phyloP scores from a whole-genome alignment of 1,284 basidiomycete genomes.

The Ceratobasidium sp. region DNA sequence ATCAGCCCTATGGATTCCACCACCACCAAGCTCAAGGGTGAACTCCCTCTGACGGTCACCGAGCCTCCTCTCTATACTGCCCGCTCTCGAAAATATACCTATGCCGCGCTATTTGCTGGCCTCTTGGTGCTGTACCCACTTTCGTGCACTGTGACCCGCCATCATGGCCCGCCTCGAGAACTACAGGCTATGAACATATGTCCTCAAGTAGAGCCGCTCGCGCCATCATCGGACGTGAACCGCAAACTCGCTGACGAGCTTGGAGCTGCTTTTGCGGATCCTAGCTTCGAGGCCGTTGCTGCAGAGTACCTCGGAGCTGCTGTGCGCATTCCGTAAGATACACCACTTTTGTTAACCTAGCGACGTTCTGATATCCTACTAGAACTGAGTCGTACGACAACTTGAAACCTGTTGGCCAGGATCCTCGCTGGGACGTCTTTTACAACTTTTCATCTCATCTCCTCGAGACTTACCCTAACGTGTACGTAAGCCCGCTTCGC shows the following conservation, averaged over 20 bases:
- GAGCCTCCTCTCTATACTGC: too few relatives aligned
- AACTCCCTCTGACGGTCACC: neutral
- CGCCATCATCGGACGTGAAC: slow-evolving; percentile 14
- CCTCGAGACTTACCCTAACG: slow-evolving; percentile 57
- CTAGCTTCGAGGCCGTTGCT: slow-evolving; percentile 36
- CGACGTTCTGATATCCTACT: neutral
- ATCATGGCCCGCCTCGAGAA: neutral
- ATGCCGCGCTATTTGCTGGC: slow-evolving; percentile 28
- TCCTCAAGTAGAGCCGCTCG: slow-evolving; percentile 29
- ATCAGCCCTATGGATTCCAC: neutral
- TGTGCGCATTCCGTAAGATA: slow-evolving; percentile 47
- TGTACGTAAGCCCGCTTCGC: too few relatives aligned
- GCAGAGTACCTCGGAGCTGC: slow-evolving; percentile 46
- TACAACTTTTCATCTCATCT: slow-evolving; percentile 59
- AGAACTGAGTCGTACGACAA: slow-evolving; percentile 61
- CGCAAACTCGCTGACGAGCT: slow-evolving; percentile 33
- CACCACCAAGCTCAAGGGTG: slow-evolving; percentile 11
- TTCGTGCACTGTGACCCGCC: slow-evolving; percentile 21
- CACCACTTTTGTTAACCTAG: neutral
- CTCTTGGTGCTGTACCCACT: slow-evolving; percentile 33
- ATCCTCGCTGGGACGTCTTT: slow-evolving; percentile 59
- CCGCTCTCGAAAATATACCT: slow-evolving; percentile 6
- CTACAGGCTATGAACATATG: slow-evolving; percentile 11
- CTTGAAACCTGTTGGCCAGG: slow-evolving; percentile 55
- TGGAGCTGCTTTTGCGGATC: slow-evolving; percentile 32